Evolutionary conservation across 1,284 basidiomycete species (phyloP), one percentile per base, ranked within the genome.

Genomic region (Rhodotorula sp.): DNA sequence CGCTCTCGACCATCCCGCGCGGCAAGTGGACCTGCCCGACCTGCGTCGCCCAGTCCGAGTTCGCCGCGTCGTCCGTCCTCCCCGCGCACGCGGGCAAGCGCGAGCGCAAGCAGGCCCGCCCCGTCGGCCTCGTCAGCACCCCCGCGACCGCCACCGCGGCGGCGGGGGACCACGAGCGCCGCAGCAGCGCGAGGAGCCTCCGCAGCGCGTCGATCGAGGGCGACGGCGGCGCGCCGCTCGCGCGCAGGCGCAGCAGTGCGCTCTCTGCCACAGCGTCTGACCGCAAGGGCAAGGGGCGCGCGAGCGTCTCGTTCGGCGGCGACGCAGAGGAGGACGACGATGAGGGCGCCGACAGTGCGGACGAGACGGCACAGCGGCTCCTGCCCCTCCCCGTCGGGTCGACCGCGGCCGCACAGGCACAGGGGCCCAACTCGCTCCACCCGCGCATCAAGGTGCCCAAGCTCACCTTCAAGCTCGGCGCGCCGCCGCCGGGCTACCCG

Each of bases 11-110:
- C n/a, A 56, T 62, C 44, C 71, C 67, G 8, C 48, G 53, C n/a
- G 71, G 71, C 19, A 75, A 64, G 8, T 69, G 61, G 62, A 65
- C 41, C 56, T 74, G 72, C 70, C 93, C 93, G 1, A 86, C 87
- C 55, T 92, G 91, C 75, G 61, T 58, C 61, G 54, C 48, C 49
- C 59, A 60, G n/a, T 45, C 68, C 14, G 55, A 59, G 46, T 66
- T 68, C 45, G 54, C 50, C 23, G 49, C 58, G 21, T 61, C 60
- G 9, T 25, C 14, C 16, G 56, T 63, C 42, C 41, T 71, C 54
- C 62, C 62, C 14, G 57, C 45, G 5, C 25, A 42, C 13, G 49
- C 55, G 9, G 17, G 46, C 53, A 64, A 67, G 45, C 48, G 71
- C 23, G 62, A 57, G 49, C 42, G 70, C 19, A 64, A 59, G 34